Evolutionary conservation across 257 asterid genomes (phyloP), one percentile per base, ranked within the genome.

Genomic region (Fraxinus excelsior): DNA sequence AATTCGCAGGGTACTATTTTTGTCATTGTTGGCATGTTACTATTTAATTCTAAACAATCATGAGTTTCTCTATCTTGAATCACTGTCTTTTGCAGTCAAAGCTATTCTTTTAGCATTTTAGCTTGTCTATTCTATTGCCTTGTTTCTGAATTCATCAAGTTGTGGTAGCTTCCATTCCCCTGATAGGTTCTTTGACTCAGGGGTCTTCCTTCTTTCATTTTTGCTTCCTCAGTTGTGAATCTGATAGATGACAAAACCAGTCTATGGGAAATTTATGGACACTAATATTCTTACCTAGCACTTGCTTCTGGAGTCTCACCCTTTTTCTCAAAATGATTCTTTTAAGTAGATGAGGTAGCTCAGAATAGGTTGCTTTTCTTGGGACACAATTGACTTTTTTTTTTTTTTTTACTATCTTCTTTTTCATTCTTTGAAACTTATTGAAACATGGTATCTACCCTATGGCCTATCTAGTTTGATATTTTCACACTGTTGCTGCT

Each of bases 351-450:
- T 4, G 64, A 53, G 21, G 19, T 49, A 18, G 58, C 21, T 49
- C 21, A 49, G 58, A 49, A 49, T 49, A 18, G 19, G 4, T 49
- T 49, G 58, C 7, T 14, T 53, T 53, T 53, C 64, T 44, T 44
- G 53, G n/a, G 25, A 51, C 62, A 10, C 62, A 51, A 25, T 51
- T 5, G 10, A 25, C 34, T 44, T 75, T 31, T 19, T 51, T 31
- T 26, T n/a, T n/a, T n/a, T n/a, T n/a, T n/a, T 35, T 19, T 3
- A 11, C 51, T 42, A 42, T 2, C 4, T 79, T 29, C 16, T 37
- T 56, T 64, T 35, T 71, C 53, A 19, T 71, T 64, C 12, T 72
- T 29, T 23, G 56, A 67, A 53, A 62, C 35, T 51, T 51, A 62
- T 21, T 74, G 9, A 49, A 34, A 75, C 25, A 23, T 71, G 64